Base-by-base conservation (phyloP, 176 grass and related monocot species). In the Triticum timopheevii region DNA sequence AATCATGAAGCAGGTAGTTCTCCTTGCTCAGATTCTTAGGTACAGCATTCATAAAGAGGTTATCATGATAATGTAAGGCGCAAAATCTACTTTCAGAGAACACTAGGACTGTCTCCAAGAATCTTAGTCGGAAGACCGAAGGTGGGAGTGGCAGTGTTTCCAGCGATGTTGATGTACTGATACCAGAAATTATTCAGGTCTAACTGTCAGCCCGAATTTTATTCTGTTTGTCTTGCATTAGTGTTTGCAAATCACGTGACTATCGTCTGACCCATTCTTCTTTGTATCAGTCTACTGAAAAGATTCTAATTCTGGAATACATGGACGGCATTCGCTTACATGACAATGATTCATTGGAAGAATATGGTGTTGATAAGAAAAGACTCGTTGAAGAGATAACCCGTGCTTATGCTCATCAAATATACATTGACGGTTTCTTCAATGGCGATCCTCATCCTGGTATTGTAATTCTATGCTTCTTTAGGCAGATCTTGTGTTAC, bases 361-460 rank as follows among this genome's bases (percentile, higher is more conserved):
- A 82, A 75, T 83, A 90, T 91, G 93, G 92, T 83, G 92, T 98
- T 71, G 89, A 96, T 92, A 98, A 98, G 84, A 89, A 98, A 96
- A 98, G 79, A 69, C 62, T 98, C 73, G 92, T 98, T 66, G 92
- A 93, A 90, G 94, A 98, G 87, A 98, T 98, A 82, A 98, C 97
- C 77, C 90, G 94, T 66, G 92, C 97, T 75, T 98, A 98, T 77
- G 97, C 94, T 82, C 97, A 96, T 94, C 97, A 98, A 91, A 93
- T 98, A 89, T 98, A 96, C 20, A 84, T 96, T 73, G 97, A 98
- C 80, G 97, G 97, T 40, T 94, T 98, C 89, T 98, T 98, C 74
- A 98, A 98, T 35, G 97, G 97, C 13, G 97, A 98, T 79, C 97
- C 97, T 82, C 97, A 98, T 77, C 97, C 97, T 90, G 97, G 97